Percentiles rank a stretch among this genome's conserved stretches.
Conservation (phyloP, 2,329 filamentous ascomycete genomes). For the Penicillium sp. region DNA sequence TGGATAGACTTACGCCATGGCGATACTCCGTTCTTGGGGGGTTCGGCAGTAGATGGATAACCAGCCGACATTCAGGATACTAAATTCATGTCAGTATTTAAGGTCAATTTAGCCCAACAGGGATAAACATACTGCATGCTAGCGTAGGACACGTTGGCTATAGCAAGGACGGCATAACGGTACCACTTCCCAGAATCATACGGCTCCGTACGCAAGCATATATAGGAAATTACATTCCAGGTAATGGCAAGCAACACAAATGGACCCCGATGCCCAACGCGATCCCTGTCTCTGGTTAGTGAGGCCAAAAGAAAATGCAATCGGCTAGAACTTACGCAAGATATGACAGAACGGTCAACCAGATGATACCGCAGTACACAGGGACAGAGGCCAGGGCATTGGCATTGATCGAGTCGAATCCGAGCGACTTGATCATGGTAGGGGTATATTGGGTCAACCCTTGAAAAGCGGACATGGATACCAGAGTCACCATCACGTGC, state of each 20-base stretch:
- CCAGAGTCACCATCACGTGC: slow-evolving; percentile 52
- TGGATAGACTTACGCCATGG: slow-evolving; percentile 54
- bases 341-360: slow-evolving; percentile 27
- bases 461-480: slow-evolving; percentile 50
- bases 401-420: slow-evolving; percentile 49
- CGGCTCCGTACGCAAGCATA: slow-evolving; percentile 32
- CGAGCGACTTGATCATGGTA: slow-evolving; percentile 54
- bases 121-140: slow-evolving; percentile 37
- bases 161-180: slow-evolving; percentile 29
- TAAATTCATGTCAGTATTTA: slow-evolving; percentile 9
- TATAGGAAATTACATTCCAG: slow-evolving; percentile 42
- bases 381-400: slow-evolving; percentile 59
- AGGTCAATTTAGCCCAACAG: neutral
- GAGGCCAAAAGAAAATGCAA: neutral
- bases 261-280: slow-evolving; percentile 35
- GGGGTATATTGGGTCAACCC: slow-evolving; percentile 56
- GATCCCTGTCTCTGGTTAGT: slow-evolving; percentile 26
- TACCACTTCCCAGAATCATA: slow-evolving; percentile 28
- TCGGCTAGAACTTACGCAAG: slow-evolving; percentile 19
- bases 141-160: slow-evolving; percentile 32
- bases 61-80: slow-evolving; percentile 59
- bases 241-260: slow-evolving; percentile 35
- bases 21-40: slow-evolving; percentile 58
- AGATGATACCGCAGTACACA: slow-evolving; percentile 30
- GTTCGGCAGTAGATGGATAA: slow-evolving; percentile 56